Evolutionary conservation across 2,329 filamentous ascomycete genomes (phyloP), one percentile per base, ranked within the genome.

Genomic region (Exophiala lecanii-corni): DNA sequence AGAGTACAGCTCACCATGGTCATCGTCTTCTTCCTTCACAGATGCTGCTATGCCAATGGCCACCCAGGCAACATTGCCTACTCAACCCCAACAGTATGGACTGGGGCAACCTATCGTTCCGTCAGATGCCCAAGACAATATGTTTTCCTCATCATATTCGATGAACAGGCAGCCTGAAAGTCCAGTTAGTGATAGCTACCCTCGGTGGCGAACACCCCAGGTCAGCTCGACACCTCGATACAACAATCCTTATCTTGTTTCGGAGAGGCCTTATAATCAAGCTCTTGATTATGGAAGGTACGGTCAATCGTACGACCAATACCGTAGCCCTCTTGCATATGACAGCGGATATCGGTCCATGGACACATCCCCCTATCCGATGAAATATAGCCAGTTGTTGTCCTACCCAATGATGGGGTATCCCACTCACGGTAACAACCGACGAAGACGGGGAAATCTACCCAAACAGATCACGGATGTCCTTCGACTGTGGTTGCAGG

Each of bases 401-500:
- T 39, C 47, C 1, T 46, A 47, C 32, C 41, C 43, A 7, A 43
- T 47, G 18, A 47, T 51, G 48, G 48, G 45, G 10, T 47, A 51
- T 34, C 34, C 39, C 10, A 34, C 41, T 17, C 44, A 47, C 15
- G 44, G 18, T 15, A 39, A 41, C 26, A 64, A 60, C 19, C 75
- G 75, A 57, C 70, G 74, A 61, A 74, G 87, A 39, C 76, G 89
- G 26, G 88, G 89, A 1, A 95, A 95, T 58, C 72, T 95, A 2
- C 88, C 89, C 13, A 94, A 94, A 60, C 84, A 89, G 42, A 86
- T 87, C 0, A 94, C 88, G 0, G 85, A 89, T 60, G 82, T 86
- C 54, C 72, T 95, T 31, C 78, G 85, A 40, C 71, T 78, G 0
- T 95, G 89, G 89, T 89, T 94, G 53, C 66, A 81, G 37, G 73